These are phyloP conservation scores for Mycena galericulata DNA, from an alignment of 768 basidiomycete genomes.

Conservation along the genomic window DNA sequence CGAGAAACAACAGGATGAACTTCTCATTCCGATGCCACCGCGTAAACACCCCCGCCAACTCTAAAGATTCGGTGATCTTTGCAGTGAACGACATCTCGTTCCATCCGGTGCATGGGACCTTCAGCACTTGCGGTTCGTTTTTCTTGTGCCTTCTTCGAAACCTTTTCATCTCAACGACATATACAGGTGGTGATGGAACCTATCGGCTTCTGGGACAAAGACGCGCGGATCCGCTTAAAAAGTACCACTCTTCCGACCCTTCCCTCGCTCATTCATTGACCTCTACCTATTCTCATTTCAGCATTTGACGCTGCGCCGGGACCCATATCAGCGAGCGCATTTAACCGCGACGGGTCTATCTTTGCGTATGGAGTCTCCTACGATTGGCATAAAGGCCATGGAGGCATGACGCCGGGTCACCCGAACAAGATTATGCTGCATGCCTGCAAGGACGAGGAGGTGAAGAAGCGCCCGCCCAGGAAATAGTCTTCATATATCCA, in stretches of 20 bases:
- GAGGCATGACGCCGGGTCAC: slow-evolving; percentile 59
- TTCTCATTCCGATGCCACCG: slow-evolving; percentile 92
- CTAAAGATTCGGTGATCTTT: slow-evolving; percentile 77
- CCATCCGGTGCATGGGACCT: slow-evolving; percentile 87
- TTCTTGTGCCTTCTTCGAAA: neutral
- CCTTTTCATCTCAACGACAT: neutral
- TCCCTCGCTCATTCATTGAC: slow-evolving; percentile 14
- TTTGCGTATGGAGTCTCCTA: slow-evolving; percentile 95
- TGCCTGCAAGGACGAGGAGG: slow-evolving; percentile 71
- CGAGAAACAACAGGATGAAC: slow-evolving; percentile 64
- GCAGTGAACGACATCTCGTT: slow-evolving; percentile 90
- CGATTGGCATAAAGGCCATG: slow-evolving; percentile 93
- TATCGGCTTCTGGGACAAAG: slow-evolving; percentile 96
- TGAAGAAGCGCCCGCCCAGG: slow-evolving; percentile 52
- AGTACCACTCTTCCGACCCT: slow-evolving; percentile 56
- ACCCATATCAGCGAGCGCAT: slow-evolving; percentile 85
- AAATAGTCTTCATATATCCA: neutral
- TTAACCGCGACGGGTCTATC: slow-evolving; percentile 89
- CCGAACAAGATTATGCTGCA: slow-evolving; percentile 64
- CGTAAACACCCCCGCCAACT: slow-evolving; percentile 61
- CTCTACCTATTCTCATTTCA: slow-evolving; percentile 43
- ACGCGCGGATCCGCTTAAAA: slow-evolving; percentile 91
- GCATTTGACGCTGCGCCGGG: slow-evolving; percentile 81
- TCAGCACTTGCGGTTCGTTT: slow-evolving; percentile 79
- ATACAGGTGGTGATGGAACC: slow-evolving; percentile 83